Evolutionary conservation across 2,329 filamentous ascomycete species (phyloP).

Genomic region (Xylaria sp.): DNA sequence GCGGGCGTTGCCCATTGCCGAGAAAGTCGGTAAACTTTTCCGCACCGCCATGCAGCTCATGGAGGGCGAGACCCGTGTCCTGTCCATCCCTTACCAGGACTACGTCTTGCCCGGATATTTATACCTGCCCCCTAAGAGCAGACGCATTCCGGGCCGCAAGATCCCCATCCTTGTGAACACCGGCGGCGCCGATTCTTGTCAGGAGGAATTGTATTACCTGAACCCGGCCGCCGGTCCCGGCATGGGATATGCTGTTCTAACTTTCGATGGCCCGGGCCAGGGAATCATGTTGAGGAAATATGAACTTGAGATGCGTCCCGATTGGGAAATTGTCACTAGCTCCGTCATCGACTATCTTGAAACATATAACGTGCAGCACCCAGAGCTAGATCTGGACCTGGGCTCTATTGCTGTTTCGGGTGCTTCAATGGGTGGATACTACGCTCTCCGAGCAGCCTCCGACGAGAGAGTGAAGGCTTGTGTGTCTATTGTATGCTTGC

Average conservation of each 20-base stretch:
- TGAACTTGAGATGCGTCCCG: slow-evolving; percentile 8
- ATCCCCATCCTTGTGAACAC: slow-evolving; percentile 38
- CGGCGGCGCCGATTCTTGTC: slow-evolving; percentile 40
- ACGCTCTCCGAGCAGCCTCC: slow-evolving; percentile 14
- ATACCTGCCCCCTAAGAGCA: slow-evolving; percentile 6
- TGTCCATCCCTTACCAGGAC: slow-evolving; percentile 13
- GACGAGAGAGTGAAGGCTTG: slow-evolving; percentile 13
- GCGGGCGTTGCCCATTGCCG: slow-evolving; percentile 15
- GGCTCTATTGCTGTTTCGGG: slow-evolving; percentile 3
- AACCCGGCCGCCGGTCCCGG: slow-evolving; percentile 26
- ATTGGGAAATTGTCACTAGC: slow-evolving; percentile 11
- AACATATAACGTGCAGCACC: background rate
- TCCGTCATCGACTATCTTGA: slow-evolving; percentile 1
- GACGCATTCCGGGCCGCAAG: slow-evolving; percentile 2
- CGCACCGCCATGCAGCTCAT: slow-evolving; percentile 6
- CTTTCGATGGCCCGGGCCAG: slow-evolving; percentile 48
- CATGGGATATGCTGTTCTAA: slow-evolving; percentile 46
- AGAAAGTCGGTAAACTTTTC: slow-evolving; percentile 7
- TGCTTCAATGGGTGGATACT: slow-evolving; percentile 20
- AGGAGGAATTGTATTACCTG: slow-evolving; percentile 44
- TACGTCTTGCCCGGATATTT: slow-evolving; percentile 6
- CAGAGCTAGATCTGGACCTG: slow-evolving; percentile 10
- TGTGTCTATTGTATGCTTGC: slow-evolving; percentile 8
- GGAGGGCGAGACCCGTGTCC: slow-evolving; percentile 1
- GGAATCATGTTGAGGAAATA: slow-evolving; percentile 37